Evolutionary conservation across 2,329 filamentous ascomycete species (phyloP).

Genomic region (Monosporascus sp.): DNA sequence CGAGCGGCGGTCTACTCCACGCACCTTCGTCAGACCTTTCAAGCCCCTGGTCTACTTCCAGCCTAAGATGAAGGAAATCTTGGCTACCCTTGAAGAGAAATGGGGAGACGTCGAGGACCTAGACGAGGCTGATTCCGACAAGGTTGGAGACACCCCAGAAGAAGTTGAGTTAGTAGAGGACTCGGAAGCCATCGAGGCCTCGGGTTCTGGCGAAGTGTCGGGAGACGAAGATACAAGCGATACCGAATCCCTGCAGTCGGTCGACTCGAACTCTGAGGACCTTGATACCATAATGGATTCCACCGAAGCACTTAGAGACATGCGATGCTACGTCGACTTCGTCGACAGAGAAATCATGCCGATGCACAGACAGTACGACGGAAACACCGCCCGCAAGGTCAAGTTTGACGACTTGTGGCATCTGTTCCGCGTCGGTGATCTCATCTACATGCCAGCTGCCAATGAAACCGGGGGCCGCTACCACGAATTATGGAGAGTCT

Average conservation of each 20-base stretch:
- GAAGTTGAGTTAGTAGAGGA: slow-evolving; percentile 22
- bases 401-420: slow-evolving; percentile 37
- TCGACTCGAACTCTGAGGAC: slow-evolving; percentile 32
- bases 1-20: slow-evolving; percentile 28
- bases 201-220: slow-evolving; percentile 4
- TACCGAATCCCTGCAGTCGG: slow-evolving; percentile 26
- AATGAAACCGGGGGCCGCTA: slow-evolving; percentile 30
- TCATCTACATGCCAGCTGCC: slow-evolving; percentile 33
- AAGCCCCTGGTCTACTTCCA: slow-evolving; percentile 35
- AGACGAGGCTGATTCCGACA: slow-evolving; percentile 20
- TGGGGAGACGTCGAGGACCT: slow-evolving; percentile 33
- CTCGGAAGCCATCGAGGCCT: slow-evolving; percentile 8
- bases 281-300: slow-evolving; percentile 32
- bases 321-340: slow-evolving; percentile 39
- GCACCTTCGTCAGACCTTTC: slow-evolving; percentile 37
- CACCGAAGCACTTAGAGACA: slow-evolving; percentile 32
- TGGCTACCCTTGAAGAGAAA: slow-evolving; percentile 34
- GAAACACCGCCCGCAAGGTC: slow-evolving; percentile 24
- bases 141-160: slow-evolving; percentile 19
- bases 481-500: slow-evolving; percentile 34
- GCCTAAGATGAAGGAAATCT: slow-evolving; percentile 33
- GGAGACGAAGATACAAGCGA: slow-evolving; percentile 20
- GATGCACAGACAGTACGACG: slow-evolving; percentile 22
- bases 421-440: slow-evolving; percentile 34
- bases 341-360: slow-evolving; percentile 37